phyloP scores from a whole-genome alignment of 768 basidiomycete species.

The Sporobolomyces pararoseus region DNA sequence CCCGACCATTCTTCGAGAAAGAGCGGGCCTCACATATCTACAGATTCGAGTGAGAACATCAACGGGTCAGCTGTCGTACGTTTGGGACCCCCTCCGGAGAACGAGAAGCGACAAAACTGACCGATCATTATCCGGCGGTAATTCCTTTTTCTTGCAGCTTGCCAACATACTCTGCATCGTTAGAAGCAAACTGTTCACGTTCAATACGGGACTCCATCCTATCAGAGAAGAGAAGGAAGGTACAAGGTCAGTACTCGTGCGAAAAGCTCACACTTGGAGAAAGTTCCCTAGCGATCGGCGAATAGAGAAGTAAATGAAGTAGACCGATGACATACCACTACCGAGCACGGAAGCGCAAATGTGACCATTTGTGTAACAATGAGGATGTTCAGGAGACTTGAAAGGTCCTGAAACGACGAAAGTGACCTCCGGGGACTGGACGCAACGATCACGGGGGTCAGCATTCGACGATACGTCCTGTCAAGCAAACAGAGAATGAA shows the following conservation, averaged over 20 bases:
- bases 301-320: too few relatives aligned
- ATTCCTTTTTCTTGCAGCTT: slow-evolving; percentile 73
- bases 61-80: too few relatives aligned
- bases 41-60: not conserved
- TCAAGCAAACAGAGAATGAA: slow-evolving; percentile 1
- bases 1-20: too few relatives aligned
- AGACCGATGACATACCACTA: slow-evolving; percentile 47
- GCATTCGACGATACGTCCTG: too few relatives aligned
- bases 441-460: too few relatives aligned
- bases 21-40: slow-evolving; percentile 22
- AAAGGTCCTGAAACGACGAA: slow-evolving; percentile 67
- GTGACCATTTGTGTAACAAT: slow-evolving; percentile 62
- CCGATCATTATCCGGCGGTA: slow-evolving; percentile 75
- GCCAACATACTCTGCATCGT: slow-evolving; percentile 90
- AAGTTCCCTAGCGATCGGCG: too few relatives aligned
- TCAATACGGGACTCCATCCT: slow-evolving; percentile 86
- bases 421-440: slow-evolving; percentile 79
- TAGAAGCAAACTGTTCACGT: slow-evolving; percentile 45
- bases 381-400: slow-evolving; percentile 77
- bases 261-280: too few relatives aligned
- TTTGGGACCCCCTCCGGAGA: slow-evolving; percentile 54
- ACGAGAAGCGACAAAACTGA: slow-evolving; percentile 73
- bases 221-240: slow-evolving; percentile 42
- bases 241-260: not conserved
- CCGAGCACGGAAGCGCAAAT: slow-evolving; percentile 88